These are phyloP conservation scores for Aspergillus tubingensis DNA, from an alignment of 2,329 filamentous ascomycete genomes.

Conservation along the genomic window DNA sequence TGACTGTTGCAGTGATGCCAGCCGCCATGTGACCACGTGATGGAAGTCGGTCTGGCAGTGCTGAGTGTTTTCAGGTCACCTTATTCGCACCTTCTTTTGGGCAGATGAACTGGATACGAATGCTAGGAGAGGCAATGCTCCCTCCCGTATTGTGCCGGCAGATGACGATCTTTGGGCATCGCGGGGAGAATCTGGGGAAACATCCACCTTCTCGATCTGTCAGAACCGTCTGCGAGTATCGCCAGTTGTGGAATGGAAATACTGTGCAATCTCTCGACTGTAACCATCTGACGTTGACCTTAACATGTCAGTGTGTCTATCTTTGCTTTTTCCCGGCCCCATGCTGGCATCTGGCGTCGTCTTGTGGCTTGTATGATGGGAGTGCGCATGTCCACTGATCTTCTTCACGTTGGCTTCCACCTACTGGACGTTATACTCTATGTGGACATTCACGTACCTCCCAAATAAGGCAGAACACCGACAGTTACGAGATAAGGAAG, in stretches of 20 bases:
- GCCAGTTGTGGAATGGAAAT: not conserved
- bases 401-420: not conserved
- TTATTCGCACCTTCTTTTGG: not conserved
- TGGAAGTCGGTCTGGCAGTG: not conserved
- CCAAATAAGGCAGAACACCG: not conserved
- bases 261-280: not conserved
- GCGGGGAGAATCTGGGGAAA: constrained; percentile 8
- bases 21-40: constrained; percentile 8
- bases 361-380: not conserved
- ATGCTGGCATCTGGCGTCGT: not conserved
- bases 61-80: not conserved
- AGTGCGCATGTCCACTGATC: not conserved
- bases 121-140: not conserved
- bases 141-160: not conserved
- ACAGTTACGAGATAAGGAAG: not conserved
- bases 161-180: constrained; percentile 4
- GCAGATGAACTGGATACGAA: not conserved
- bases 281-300: not conserved
- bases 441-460: not conserved
- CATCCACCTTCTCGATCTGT: constrained; percentile 1
- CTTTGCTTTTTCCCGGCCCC: not conserved
- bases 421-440: not conserved
- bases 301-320: not conserved
- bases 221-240: not conserved
- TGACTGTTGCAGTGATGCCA: not conserved